Evolutionary conservation across 225 moss, liverwort and hornwort species (phyloP).

Genomic region (Bryum argenteum): DNA sequence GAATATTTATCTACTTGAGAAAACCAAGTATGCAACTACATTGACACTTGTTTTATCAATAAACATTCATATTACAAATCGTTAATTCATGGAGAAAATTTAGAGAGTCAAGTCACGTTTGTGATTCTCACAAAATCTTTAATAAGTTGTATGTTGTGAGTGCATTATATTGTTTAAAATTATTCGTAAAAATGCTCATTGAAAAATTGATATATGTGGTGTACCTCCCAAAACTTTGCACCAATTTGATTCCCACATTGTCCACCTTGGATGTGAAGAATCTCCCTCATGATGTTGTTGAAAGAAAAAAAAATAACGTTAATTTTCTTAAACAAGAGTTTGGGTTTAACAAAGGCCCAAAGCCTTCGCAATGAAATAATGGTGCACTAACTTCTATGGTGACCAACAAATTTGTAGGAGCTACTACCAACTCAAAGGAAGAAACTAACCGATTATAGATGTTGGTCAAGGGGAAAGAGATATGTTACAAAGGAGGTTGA

Average conservation of each 20-base stretch:
- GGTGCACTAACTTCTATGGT: neutral
- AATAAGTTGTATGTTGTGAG: too few species aligned
- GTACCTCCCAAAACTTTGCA: constrained; percentile 55
- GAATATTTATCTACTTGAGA: too few species aligned
- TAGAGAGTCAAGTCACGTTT: too few species aligned
- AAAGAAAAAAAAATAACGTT: neutral
- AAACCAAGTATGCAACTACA: too few species aligned
- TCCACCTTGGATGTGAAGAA: constrained; percentile 54
- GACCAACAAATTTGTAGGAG: neutral
- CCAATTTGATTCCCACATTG: constrained; percentile 56
- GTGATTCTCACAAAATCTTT: too few species aligned
- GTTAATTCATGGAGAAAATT: too few species aligned
- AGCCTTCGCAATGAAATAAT: too few species aligned
- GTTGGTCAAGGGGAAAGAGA: constrained; percentile 28
- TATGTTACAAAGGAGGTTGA: constrained; percentile 27
- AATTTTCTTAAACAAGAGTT: neutral
- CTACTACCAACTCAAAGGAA: constrained; percentile 1
- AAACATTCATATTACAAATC: too few species aligned
- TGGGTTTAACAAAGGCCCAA: constrained; percentile 15
- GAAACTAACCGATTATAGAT: constrained; percentile 30
- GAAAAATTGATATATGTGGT: neutral
- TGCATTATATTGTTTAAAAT: too few species aligned
- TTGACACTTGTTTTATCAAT: too few species aligned
- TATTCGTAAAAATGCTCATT: neutral
- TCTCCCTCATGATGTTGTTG: constrained; percentile 41